Evolutionary conservation across 2,329 filamentous ascomycete species (phyloP).

Genomic region (Gyromitra esculenta): DNA sequence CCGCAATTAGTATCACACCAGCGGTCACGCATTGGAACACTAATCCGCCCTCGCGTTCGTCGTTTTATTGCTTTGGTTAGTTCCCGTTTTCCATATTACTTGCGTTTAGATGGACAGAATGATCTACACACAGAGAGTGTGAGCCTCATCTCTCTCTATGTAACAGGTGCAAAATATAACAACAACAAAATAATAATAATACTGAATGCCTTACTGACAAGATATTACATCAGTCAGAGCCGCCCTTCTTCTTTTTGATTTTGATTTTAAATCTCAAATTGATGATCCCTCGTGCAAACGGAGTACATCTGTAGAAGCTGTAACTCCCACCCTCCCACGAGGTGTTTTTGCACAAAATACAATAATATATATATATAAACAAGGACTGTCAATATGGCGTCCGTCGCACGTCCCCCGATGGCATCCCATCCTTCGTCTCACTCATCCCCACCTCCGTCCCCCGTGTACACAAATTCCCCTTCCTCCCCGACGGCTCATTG

Average conservation of each 20-base stretch:
- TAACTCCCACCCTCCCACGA: constrained; percentile 24
- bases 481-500: constrained; percentile 29
- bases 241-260: background rate
- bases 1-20: constrained; percentile 38
- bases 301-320: constrained; percentile 26
- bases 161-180: constrained; percentile 9
- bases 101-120: constrained; percentile 25
- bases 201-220: constrained; percentile 5
- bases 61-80: constrained; percentile 25
- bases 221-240: constrained; percentile 18
- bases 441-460: constrained; percentile 54
- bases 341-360: constrained; percentile 1
- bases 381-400: constrained; percentile 36
- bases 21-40: constrained; percentile 28
- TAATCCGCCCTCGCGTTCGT: constrained; percentile 34
- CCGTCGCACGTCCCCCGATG: constrained; percentile 36
- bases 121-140: constrained; percentile 15
- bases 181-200: background rate
- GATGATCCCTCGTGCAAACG: constrained; percentile 36
- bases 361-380: too few relatives aligned
- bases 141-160: constrained; percentile 27
- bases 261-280: constrained; percentile 10
- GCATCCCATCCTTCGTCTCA: constrained; percentile 51
- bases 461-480: constrained; percentile 27
- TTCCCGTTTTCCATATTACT: constrained; percentile 37